A percentile compares a stretch with the other conserved stretches of the same genome.
Conservation (phyloP, 805 yeast genomes). For the Priceomyces haplophilus region DNA sequence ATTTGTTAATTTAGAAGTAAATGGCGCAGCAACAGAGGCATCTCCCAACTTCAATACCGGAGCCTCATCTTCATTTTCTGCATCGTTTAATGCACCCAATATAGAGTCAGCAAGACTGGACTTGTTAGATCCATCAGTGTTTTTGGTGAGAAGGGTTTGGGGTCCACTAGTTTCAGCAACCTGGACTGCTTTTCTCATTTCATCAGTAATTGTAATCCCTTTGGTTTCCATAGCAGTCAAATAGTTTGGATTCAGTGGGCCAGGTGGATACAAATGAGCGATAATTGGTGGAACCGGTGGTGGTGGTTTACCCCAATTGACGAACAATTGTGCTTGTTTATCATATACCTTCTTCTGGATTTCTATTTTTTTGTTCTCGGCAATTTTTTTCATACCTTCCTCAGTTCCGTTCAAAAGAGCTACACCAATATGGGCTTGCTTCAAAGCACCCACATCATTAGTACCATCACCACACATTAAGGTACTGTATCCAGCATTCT, state of each 20-base stretch:
- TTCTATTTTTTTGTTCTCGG: constrained; percentile 72
- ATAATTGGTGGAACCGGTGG: constrained; percentile 83
- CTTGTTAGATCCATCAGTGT: constrained; percentile 34
- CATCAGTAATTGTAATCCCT: constrained; percentile 78
- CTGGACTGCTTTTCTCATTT: constrained; percentile 58
- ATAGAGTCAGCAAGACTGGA: constrained; percentile 56
- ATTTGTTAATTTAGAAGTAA: constrained; percentile 89
- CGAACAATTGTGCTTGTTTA: constrained; percentile 78
- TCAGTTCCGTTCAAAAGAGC: constrained; percentile 97
- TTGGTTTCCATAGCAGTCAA: constrained; percentile 79
- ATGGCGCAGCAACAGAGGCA: constrained; percentile 99
- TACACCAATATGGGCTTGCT: constrained; percentile 97
- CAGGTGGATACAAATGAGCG: constrained; percentile 96
- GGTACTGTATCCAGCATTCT: constrained; percentile 86
- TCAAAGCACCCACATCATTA: constrained; percentile 98
- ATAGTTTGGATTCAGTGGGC: constrained; percentile 85
- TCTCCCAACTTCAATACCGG: constrained; percentile 95
- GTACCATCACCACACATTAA: constrained; percentile 99
- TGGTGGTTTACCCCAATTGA: constrained; percentile 76
- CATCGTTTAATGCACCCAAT: constrained; percentile 50
- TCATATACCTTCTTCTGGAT: constrained; percentile 65
- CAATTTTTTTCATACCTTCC: constrained; percentile 85
- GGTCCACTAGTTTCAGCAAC: constrained; percentile 44
- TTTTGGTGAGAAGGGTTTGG: constrained; percentile 29
- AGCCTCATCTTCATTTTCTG: constrained; percentile 76